These are phyloP conservation scores for Seiridium cupressi DNA, from an alignment of 2,329 filamentous ascomycete genomes.

Conservation along the genomic window DNA sequence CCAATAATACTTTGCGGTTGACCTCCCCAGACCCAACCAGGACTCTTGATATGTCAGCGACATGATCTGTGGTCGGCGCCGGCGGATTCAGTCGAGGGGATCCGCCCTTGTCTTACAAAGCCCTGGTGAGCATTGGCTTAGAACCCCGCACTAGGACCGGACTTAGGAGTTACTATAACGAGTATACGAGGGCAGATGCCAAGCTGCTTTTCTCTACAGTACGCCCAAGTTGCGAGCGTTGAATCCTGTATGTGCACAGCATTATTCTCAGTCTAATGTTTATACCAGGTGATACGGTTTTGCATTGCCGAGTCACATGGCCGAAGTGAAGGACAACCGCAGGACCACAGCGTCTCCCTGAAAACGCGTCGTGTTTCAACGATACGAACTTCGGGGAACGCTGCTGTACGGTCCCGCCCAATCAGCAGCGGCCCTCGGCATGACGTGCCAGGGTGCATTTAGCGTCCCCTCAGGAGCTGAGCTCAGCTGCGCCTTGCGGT, in stretches of 20 bases:
- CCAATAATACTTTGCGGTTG: slow-evolving; percentile 1
- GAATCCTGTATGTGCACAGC: no score
- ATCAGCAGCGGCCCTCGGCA: background rate
- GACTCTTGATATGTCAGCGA: background rate
- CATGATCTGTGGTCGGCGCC: background rate
- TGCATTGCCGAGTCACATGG: no score
- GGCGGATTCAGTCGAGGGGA: background rate
- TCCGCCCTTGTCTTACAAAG: background rate
- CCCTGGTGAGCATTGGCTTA: no score
- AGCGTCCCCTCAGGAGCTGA: background rate
- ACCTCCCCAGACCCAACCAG: background rate
- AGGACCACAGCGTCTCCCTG: background rate
- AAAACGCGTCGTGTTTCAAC: background rate
- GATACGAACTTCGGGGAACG: background rate
- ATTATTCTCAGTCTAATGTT: no score
- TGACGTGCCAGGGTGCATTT: background rate
- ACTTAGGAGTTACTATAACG: no score
- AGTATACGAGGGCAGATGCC: no score
- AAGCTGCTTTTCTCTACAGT: no score
- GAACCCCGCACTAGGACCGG: no score
- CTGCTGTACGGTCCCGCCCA: background rate
- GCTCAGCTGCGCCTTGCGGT: background rate
- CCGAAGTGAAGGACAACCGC: no score
- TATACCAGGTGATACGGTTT: no score
- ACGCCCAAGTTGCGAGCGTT: no score